Evolutionary conservation across 176 grass and related monocot genomes (phyloP).

Genomic region (Carex scoparia): DNA sequence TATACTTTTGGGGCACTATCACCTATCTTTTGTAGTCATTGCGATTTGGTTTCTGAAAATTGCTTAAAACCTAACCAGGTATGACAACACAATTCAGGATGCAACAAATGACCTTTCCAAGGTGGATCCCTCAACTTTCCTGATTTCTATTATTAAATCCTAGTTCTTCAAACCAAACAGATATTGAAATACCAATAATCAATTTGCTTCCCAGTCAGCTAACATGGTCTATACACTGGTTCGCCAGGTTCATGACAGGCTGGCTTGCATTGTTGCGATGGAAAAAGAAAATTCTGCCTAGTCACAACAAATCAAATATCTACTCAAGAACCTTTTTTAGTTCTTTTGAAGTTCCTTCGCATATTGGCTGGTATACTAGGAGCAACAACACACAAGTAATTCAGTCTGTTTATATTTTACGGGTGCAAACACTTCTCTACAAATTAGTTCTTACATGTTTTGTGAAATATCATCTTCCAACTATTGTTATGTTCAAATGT

Average conservation of each 20-base stretch:
- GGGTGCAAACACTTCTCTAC: not conserved
- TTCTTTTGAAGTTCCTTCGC: not conserved
- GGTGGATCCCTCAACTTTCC: constrained; percentile 30
- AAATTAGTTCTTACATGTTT: not conserved
- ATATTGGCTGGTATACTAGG: not conserved
- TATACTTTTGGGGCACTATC: not conserved
- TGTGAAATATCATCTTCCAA: not conserved
- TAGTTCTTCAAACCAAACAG: not conserved
- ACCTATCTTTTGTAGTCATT: not conserved
- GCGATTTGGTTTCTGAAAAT: constrained; percentile 3
- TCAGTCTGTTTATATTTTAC: not conserved
- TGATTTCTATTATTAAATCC: constrained; percentile 2
- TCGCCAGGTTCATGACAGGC: constrained; percentile 71
- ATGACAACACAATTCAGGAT: constrained; percentile 40
- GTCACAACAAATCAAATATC: not conserved
- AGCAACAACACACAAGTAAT: not conserved
- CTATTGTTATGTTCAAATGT: not conserved
- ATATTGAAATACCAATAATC: not conserved
- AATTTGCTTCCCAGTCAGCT: not conserved
- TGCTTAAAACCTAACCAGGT: constrained; percentile 44
- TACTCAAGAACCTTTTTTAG: not conserved
- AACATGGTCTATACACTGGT: not conserved
- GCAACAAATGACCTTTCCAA: constrained; percentile 52
- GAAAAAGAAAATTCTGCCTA: constrained; percentile 69
- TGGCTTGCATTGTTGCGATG: constrained; percentile 75